phyloP scores from a whole-genome alignment of 164 flowering plant genomes.

The Nymphaea thermarum region DNA sequence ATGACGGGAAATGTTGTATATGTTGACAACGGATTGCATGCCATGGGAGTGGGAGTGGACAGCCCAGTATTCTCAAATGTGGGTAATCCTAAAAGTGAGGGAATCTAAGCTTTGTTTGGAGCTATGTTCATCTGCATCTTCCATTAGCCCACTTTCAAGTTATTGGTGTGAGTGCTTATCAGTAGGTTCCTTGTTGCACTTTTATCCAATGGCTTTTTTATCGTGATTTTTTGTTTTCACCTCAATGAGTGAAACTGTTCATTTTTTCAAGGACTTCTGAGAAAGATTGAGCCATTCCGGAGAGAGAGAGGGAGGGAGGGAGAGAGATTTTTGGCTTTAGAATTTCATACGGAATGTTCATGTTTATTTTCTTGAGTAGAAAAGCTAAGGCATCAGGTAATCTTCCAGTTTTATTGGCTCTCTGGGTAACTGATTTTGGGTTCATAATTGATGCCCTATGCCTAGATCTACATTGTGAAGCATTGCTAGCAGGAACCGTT shows the following conservation, averaged over 20 bases:
- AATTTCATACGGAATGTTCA: no score
- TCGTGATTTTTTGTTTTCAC: not conserved
- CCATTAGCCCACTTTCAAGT: not conserved
- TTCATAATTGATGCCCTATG: no score
- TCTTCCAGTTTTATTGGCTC: no score
- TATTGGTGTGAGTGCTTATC: not conserved
- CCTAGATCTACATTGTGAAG: no score
- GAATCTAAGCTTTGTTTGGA: not conserved
- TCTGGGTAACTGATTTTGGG: no score
- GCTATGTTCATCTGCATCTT: not conserved
- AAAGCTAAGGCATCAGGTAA: no score
- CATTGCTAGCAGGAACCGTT: no score
- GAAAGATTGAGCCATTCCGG: no score
- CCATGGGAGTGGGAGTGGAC: constrained; percentile 90
- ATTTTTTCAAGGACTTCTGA: not conserved
- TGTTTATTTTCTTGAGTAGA: no score
- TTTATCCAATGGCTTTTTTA: not conserved
- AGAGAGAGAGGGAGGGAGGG: no score
- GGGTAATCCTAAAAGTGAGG: constrained; percentile 36
- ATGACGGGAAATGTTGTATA: constrained; percentile 76
- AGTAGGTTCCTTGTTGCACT: not conserved
- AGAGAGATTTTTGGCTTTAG: no score
- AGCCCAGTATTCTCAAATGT: constrained; percentile 74
- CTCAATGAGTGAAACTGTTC: not conserved
- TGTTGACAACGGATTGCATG: constrained; percentile 84